A percentile compares a stretch with the other conserved stretches of the same genome.
These are phyloP conservation scores for Trypanosoma caninum DNA, from an alignment of 208 protist species.

Conservation along the genomic window DNA sequence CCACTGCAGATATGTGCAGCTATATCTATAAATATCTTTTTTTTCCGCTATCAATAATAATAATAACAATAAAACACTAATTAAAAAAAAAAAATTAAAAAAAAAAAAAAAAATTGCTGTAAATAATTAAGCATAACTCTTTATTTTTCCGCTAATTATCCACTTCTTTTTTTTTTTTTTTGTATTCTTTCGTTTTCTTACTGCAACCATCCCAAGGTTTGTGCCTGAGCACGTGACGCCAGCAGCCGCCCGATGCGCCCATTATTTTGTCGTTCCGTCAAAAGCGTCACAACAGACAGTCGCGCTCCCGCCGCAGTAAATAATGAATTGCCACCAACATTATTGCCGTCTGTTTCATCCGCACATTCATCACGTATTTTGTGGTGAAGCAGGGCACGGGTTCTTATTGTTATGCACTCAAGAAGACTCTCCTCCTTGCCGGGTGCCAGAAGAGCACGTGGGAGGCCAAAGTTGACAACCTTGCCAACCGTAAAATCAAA, in stretches of 20 bases:
- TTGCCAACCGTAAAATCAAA: slow-evolving; percentile 25
- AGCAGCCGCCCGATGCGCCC: slow-evolving; percentile 40
- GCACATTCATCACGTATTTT: not conserved
- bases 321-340: not conserved
- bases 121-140: not conserved
- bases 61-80: not conserved
- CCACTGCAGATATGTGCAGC: not conserved
- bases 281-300: slow-evolving; percentile 25
- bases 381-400: slow-evolving; percentile 28
- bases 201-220: not conserved
- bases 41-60: not conserved
- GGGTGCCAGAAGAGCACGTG: slow-evolving; percentile 34
- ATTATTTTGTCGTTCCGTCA: slow-evolving; percentile 63
- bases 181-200: not conserved
- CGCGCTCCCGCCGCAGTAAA: not conserved
- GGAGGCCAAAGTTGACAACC: slow-evolving; percentile 59
- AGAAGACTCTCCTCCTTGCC: slow-evolving; percentile 41
- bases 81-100: not conserved
- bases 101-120: not conserved
- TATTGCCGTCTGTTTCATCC: not conserved
- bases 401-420: slow-evolving; percentile 36
- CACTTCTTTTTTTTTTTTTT: slow-evolving; percentile 3
- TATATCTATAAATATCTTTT: not conserved
- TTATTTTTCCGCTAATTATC: not conserved
- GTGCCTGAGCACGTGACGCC: slow-evolving; percentile 34